These are phyloP conservation scores for Trichophyton benhamiae DNA, from an alignment of 2,329 filamentous ascomycete species.

Conservation along the genomic window DNA sequence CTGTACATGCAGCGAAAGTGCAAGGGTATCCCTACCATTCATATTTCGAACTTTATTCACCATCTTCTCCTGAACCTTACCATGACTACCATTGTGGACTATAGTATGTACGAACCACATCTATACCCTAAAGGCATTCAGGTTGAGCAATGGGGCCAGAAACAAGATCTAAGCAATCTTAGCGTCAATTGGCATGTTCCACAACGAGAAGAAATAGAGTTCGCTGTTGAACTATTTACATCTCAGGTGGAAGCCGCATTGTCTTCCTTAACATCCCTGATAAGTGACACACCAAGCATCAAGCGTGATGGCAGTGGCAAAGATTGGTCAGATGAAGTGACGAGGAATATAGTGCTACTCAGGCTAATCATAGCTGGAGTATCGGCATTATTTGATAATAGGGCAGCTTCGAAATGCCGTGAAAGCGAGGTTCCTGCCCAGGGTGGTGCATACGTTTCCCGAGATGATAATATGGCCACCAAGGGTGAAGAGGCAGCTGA, in stretches of 20 bases:
- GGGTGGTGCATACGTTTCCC: slow-evolving; percentile 35
- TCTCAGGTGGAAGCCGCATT: slow-evolving; percentile 69
- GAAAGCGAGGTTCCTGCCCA: slow-evolving; percentile 30
- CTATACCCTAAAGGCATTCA: slow-evolving; percentile 59
- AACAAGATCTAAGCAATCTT: slow-evolving; percentile 60
- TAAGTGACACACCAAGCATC: slow-evolving; percentile 65
- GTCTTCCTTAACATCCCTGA: slow-evolving; percentile 63
- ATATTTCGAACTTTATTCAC: slow-evolving; percentile 95
- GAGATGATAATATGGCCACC: slow-evolving; percentile 28
- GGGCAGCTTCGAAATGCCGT: slow-evolving; percentile 49
- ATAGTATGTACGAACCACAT: slow-evolving; percentile 71
- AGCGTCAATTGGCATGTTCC: slow-evolving; percentile 89
- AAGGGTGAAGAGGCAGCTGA: slow-evolving; percentile 18
- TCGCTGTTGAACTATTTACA: slow-evolving; percentile 80
- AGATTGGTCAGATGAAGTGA: slow-evolving; percentile 96
- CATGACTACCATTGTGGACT: slow-evolving; percentile 84
- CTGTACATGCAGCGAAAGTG: slow-evolving; percentile 95
- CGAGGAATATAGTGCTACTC: slow-evolving; percentile 74
- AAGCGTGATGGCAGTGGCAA: slow-evolving; percentile 92
- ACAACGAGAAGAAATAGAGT: slow-evolving; percentile 64
- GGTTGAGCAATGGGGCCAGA: slow-evolving; percentile 71
- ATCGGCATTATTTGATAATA: slow-evolving; percentile 76
- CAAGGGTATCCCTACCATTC: slow-evolving; percentile 82
- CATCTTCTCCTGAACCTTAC: slow-evolving; percentile 90
- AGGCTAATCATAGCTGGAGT: slow-evolving; percentile 83